These are phyloP conservation scores for Peterozyma xylosa DNA, from an alignment of 805 yeast genomes.

Conservation along the genomic window DNA sequence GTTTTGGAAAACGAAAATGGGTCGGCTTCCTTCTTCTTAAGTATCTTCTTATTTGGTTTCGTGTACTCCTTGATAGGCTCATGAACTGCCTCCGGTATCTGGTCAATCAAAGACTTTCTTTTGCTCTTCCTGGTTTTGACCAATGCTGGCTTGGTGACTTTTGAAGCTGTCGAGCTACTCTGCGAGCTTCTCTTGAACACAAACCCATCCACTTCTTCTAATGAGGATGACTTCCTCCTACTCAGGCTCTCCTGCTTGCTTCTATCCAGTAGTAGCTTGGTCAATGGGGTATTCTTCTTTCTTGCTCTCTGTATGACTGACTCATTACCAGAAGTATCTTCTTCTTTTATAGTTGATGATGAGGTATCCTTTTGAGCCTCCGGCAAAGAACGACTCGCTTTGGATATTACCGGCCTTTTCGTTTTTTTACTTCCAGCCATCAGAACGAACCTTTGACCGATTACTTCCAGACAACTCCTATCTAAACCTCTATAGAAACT, in stretches of 20 bases:
- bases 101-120: neutral
- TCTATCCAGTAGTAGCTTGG: neutral
- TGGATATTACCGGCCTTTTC: no score
- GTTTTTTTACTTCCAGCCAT: no score
- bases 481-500: no score
- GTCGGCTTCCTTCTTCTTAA: neutral
- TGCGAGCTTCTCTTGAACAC: conserved; percentile 17
- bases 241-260: neutral
- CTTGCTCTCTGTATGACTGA: neutral
- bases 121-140: conserved; percentile 9
- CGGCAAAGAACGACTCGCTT: no score
- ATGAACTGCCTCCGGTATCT: neutral
- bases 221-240: conserved; percentile 7
- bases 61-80: neutral
- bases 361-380: no score
- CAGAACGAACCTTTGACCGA: no score
- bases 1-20: no score
- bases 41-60: conserved; percentile 1
- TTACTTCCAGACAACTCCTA: no score
- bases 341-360: no score
- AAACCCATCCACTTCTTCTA: conserved; percentile 25
- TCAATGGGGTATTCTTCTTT: neutral
- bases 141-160: neutral
- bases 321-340: neutral
- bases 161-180: no score